Evolutionary conservation across 2,329 filamentous ascomycete genomes (phyloP), one percentile per base, ranked within the genome.

Genomic region (Colletotrichum orbiculare): DNA sequence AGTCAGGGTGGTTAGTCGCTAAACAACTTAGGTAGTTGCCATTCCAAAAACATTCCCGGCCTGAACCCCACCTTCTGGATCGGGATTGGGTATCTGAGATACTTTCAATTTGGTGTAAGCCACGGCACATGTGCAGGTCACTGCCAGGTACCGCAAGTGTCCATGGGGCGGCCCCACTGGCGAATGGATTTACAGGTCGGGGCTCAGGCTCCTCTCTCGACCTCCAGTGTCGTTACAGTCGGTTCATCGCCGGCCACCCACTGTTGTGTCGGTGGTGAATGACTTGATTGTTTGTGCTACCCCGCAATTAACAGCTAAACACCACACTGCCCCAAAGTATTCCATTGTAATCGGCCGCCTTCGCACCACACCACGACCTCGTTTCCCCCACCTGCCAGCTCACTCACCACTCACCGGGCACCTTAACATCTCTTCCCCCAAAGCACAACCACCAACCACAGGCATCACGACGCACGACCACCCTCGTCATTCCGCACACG

Each of bases 271-370:
- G 42, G n/a, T 46, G 52, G 38, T 11, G 52, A 60, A 61, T 47
- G 25, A 25, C 25, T 25, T 25, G 25, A 25, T 25, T 25, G 25
- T 5, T 25, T 25, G 4, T 25, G 49, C 38, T 59, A 57, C 62
- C 62, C 62, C 62, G 62, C 62, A 65, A 56, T 53, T 56, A 25
- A n/a, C 33, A 56, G 52, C 46, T 65, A 42, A 62, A 57, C 58
- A 56, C 34, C 58, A 48, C 35, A 25, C 25, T 25, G 25, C 25
- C 38, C 52, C 41, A 11, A 55, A 15, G 11, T 50, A 46, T 65
- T 65, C 58, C 17, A 35, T 62, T 47, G 58, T 62, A 57, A 53
- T 65, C 62, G 62, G 62, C 58, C 47, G 46, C 52, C 47, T 61
- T 53, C 62, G 58, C 62, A 56, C 37, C 41, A 48, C 38, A 52